Evolutionary conservation across 176 grass and related monocot genomes (phyloP).

Genomic region (Avena eriantha): DNA sequence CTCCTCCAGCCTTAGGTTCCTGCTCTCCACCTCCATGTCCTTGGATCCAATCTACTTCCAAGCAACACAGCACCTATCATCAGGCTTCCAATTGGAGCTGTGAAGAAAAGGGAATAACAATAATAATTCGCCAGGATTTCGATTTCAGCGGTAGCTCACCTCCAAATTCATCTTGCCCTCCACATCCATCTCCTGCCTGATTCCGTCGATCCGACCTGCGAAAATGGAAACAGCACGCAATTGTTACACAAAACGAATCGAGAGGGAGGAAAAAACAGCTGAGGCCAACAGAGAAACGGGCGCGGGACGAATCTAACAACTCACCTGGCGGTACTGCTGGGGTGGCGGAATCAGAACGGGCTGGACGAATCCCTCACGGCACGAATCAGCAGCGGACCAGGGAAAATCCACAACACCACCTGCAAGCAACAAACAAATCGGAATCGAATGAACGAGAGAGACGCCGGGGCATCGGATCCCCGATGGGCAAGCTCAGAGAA

Average conservation of each 20-base stretch:
- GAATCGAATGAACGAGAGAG: conserved; percentile 9
- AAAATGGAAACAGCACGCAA: conserved; percentile 1
- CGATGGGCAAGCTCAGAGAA: not conserved
- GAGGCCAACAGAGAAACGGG: conserved; percentile 12
- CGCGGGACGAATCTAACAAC: conserved; percentile 40
- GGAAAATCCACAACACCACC: not conserved
- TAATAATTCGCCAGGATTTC: not conserved
- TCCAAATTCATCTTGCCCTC: conserved; percentile 43
- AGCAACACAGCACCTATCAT: conserved; percentile 16
- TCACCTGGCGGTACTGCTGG: conserved; percentile 35
- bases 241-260: conserved; percentile 31
- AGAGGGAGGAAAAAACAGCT: not conserved
- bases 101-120: not conserved
- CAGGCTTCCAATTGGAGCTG: not conserved
- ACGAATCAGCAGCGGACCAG: conserved; percentile 14
- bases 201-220: conserved; percentile 30
- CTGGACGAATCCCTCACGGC: not conserved
- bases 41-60: conserved; percentile 54
- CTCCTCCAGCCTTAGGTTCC: conserved; percentile 41
- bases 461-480: not conserved
- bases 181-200: conserved; percentile 38
- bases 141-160: conserved; percentile 20
- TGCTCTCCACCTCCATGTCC: conserved; percentile 58
- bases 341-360: not conserved
- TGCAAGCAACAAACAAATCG: conserved; percentile 38